These are phyloP conservation scores for Punctularia strigosozonata DNA, from an alignment of 768 basidiomycete genomes.

Conservation along the genomic window DNA sequence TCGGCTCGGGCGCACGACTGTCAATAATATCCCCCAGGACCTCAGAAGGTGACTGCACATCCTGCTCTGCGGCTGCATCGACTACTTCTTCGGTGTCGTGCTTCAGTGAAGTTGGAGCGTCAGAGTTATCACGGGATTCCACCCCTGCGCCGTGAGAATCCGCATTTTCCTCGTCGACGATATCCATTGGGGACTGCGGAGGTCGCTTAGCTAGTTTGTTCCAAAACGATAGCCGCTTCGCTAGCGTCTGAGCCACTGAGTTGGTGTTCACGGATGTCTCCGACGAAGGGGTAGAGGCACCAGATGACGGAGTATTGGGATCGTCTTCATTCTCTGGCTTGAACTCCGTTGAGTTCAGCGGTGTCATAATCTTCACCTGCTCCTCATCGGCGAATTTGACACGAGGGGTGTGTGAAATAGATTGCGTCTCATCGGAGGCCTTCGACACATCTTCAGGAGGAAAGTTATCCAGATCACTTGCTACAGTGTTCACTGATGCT, in stretches of 20 bases:
- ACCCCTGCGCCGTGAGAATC: too few relatives aligned
- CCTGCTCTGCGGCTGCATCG: conserved; percentile 23
- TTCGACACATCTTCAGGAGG: background rate
- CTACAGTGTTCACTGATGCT: background rate
- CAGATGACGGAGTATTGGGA: conserved; percentile 26
- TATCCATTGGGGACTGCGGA: background rate
- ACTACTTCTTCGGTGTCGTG: conserved; percentile 10
- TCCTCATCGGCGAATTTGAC: conserved; percentile 44
- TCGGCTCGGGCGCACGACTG: conserved; percentile 50
- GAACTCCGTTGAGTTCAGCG: conserved; percentile 14
- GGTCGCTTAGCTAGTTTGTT: conserved; percentile 35
- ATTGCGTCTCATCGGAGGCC: background rate
- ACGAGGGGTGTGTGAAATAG: conserved; percentile 16
- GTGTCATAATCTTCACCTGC: conserved; percentile 33
- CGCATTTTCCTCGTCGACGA: too few relatives aligned
- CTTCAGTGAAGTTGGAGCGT: too few relatives aligned
- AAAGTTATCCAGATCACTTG: too few relatives aligned
- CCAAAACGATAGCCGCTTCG: conserved; percentile 69
- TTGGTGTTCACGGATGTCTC: conserved; percentile 26
- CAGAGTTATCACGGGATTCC: too few relatives aligned
- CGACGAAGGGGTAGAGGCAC: conserved; percentile 43
- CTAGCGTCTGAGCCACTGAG: conserved; percentile 53
- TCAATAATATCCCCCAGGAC: conserved; percentile 48
- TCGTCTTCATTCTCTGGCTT: conserved; percentile 7
- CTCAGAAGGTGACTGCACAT: conserved; percentile 37